Conservation (phyloP, 2,329 filamentous ascomycete genomes). For the Botryotinia calthae region DNA sequence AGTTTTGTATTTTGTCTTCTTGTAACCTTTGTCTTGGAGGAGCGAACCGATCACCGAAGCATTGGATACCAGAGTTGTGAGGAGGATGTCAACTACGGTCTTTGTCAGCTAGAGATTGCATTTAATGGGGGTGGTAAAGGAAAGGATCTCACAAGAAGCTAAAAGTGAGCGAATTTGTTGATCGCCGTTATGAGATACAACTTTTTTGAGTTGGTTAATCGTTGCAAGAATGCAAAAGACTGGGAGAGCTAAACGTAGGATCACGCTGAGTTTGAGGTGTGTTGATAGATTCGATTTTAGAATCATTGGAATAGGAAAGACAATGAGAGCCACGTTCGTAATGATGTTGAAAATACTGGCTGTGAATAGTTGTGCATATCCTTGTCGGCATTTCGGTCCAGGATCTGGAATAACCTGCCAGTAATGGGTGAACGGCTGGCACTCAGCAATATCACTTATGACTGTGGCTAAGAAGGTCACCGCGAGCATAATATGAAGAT, state of each 20-base stretch:
- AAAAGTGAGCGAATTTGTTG: conserved; percentile 86
- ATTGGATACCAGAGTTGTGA: conserved; percentile 85
- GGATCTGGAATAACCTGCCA: conserved; percentile 83
- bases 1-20: conserved; percentile 73
- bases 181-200: conserved; percentile 64
- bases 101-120: not conserved
- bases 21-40: conserved; percentile 81
- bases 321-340: conserved; percentile 80
- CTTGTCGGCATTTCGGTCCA: conserved; percentile 77
- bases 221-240: conserved; percentile 74
- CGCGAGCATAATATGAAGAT: conserved; percentile 70
- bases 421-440: conserved; percentile 69
- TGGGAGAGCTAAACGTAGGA: conserved; percentile 45
- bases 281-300: conserved; percentile 69
- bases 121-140: not conserved
- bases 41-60: conserved; percentile 87
- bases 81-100: conserved; percentile 67
- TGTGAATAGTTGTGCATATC: conserved; percentile 78
- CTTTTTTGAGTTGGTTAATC: conserved; percentile 70
- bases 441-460: conserved; percentile 78
- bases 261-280: conserved; percentile 5
- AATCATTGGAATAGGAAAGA: conserved; percentile 87
- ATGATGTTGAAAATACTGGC: conserved; percentile 83
- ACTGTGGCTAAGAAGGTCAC: conserved; percentile 76
- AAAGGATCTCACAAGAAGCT: conserved; percentile 53